Conservation (phyloP, 495 filamentous ascomycete species). For the Copromyces sp. region DNA sequence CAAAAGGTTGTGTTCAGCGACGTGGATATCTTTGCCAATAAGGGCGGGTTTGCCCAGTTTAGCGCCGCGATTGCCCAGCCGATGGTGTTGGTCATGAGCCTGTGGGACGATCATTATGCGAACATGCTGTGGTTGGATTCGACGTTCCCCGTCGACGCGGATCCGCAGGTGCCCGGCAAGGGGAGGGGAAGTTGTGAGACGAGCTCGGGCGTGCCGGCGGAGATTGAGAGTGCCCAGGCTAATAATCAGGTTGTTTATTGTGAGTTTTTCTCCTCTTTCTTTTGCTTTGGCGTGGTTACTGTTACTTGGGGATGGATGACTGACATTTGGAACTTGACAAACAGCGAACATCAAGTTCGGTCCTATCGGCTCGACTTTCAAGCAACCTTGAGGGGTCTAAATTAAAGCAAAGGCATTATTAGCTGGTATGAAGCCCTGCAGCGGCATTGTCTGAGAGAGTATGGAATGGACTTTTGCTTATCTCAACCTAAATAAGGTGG, state of each 20-base stretch:
- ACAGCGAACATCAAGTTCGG: conserved; percentile 57
- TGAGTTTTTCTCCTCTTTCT: background rate
- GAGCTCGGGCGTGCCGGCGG: conserved; percentile 45
- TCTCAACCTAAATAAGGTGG: background rate
- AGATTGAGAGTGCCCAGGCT: conserved; percentile 42
- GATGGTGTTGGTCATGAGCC: conserved; percentile 62
- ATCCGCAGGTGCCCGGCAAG: conserved; percentile 43
- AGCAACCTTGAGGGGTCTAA: background rate
- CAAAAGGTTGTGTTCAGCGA: conserved; percentile 41
- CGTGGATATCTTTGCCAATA: conserved; percentile 42
- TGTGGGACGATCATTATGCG: conserved; percentile 66
- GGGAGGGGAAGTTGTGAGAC: conserved; percentile 56
- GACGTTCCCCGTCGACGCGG: conserved; percentile 49
- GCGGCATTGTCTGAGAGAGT: background rate
- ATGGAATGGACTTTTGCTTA: background rate
- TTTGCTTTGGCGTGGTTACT: too few relatives aligned
- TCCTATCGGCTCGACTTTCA: conserved; percentile 52
- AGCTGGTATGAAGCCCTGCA: background rate
- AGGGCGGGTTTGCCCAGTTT: conserved; percentile 50
- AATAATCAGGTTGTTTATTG: conserved; percentile 38
- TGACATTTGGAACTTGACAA: background rate
- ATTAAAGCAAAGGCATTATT: background rate
- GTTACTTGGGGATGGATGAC: too few relatives aligned
- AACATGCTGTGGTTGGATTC: conserved; percentile 79
- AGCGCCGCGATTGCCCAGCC: conserved; percentile 40